Base-by-base conservation (phyloP, 2,329 filamentous ascomycete genomes). In the Ceratocystis variospora region DNA sequence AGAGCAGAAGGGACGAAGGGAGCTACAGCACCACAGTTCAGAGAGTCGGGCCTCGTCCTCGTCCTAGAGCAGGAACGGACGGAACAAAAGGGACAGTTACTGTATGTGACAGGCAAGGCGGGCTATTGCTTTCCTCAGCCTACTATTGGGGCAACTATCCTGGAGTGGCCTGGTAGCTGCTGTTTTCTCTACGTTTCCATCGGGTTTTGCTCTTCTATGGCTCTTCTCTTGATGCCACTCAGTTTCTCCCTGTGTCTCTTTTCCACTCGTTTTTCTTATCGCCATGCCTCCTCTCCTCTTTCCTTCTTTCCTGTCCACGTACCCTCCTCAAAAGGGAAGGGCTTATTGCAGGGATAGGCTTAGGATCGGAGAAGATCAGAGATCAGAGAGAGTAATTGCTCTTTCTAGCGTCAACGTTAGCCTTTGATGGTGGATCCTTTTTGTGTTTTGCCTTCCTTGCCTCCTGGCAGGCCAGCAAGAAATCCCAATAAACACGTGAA, bases 371-470 rank as follows among this genome's bases (percentile, higher is more conserved):
- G 41, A 19, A 61, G 41, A 48, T 19, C 53, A n/a, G 25, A 28
- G 64, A 41, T 46, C 44, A 22, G 25, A 53, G 44, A 41, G 62
- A 31, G 28, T 37, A 64, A 45, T 59, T n/a, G n/a, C 63, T 44
- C 50, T 48, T 45, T 57, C 15, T 45, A 57, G 48, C 22, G 48
- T 5, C 10, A 22, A 53, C 22, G 48, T 61, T 61, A 61, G 48
- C 12, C 48, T 53, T 41, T 25, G 48, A 53, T 25, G 19, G 48
- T 53, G 48, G 48, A 53, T 53, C 37, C 57, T 19, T 61, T 37
- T 37, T 41, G 28, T 41, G 19, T 19, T 61, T 33, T 61, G n/a
- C 3, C 5, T 61, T 61, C 28, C 57, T 33, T 12, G 41, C 28
- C 37, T 37, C 57, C 28, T 41, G 31, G 10, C 57, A 41, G 57